Evolutionary conservation across 108 stramenopile species (phyloP).

Genomic region (Skeletonema tropicum): DNA sequence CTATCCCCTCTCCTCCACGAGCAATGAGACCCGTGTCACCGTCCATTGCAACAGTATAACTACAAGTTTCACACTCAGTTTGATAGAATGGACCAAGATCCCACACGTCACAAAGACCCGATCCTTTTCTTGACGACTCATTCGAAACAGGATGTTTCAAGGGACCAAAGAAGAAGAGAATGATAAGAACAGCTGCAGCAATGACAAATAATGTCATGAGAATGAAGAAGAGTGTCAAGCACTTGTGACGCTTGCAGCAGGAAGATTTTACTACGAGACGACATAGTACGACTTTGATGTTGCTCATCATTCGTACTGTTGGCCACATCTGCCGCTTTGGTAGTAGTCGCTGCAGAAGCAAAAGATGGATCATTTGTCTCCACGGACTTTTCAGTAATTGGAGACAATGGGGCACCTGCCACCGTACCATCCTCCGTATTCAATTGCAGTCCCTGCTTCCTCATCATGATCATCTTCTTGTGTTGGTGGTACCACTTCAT

Average conservation of each 20-base stretch:
- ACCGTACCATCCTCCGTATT: neutral
- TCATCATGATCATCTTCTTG: neutral
- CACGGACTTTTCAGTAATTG: neutral
- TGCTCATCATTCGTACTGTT: neutral
- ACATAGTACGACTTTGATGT: neutral
- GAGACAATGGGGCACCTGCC: neutral
- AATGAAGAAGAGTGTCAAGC: neutral
- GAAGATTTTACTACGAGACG: neutral
- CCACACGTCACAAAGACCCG: neutral
- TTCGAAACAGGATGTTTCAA: neutral
- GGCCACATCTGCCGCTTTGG: neutral
- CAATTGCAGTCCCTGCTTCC: neutral
- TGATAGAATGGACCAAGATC: conserved; percentile 5
- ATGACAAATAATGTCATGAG: neutral
- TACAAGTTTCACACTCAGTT: neutral
- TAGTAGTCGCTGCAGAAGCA: neutral
- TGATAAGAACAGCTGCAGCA: neutral
- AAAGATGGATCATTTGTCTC: neutral
- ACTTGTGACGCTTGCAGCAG: neutral
- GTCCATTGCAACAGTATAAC: neutral
- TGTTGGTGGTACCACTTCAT: neutral
- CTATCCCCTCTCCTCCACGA: neutral
- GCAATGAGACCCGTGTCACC: neutral
- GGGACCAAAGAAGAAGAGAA: neutral
- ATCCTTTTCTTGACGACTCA: neutral